A percentile compares a stretch with the other conserved stretches of the same genome.
phyloP scores from a whole-genome alignment of 148 eudicot species.

The Suaeda aralocaspica region DNA sequence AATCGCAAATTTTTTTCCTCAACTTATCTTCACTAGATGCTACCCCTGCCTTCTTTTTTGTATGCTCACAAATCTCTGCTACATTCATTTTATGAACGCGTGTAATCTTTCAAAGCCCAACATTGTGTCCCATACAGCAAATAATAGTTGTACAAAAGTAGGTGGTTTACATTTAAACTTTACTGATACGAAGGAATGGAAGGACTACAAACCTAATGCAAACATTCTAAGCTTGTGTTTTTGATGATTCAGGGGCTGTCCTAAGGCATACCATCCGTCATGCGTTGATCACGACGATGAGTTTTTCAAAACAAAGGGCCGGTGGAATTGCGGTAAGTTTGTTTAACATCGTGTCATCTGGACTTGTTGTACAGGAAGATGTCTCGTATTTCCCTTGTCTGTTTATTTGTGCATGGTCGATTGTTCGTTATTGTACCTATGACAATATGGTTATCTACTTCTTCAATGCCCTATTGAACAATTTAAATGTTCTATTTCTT shows the following conservation, averaged over 20 bases:
- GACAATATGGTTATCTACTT: too few relatives aligned
- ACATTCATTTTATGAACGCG: too few relatives aligned
- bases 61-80: too few relatives aligned
- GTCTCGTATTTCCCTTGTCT: not conserved
- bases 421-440: too few relatives aligned
- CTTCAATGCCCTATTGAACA: not conserved
- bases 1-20: too few relatives aligned
- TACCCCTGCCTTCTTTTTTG: too few relatives aligned
- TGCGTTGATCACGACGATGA: conserved; percentile 84
- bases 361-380: not conserved
- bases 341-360: not conserved
- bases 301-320: conserved; percentile 75
- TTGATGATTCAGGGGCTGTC: conserved; percentile 64
- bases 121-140: too few relatives aligned
- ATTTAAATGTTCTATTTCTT: not conserved
- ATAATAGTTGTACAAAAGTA: too few relatives aligned
- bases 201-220: not conserved
- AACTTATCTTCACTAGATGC: too few relatives aligned
- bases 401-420: not conserved
- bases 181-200: not conserved
- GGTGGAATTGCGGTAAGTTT: conserved; percentile 86
- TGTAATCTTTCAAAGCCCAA: too few relatives aligned
- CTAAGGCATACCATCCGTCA: conserved; percentile 92
- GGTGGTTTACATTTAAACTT: not conserved
- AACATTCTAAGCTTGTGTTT: conserved; percentile 2